Evolutionary conservation across 2,329 filamentous ascomycete species (phyloP).

Genomic region (Leptodontidium sp.): DNA sequence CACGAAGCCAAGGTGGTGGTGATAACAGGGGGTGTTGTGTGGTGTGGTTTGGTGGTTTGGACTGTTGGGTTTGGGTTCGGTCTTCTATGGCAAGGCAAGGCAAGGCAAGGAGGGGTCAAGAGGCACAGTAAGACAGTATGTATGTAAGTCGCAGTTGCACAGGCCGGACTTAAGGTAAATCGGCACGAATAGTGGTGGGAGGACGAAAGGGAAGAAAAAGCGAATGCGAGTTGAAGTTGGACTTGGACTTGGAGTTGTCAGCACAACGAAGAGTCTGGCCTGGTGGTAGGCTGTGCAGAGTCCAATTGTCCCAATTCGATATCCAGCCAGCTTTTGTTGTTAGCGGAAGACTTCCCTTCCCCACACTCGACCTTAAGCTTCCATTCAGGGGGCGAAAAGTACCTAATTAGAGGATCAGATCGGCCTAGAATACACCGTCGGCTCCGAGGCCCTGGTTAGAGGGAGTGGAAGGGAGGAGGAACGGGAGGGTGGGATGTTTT

Average conservation of each 20-base stretch:
- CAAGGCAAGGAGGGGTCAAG: not conserved
- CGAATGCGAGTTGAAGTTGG: too few species aligned
- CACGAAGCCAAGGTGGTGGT: not conserved
- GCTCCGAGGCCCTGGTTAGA: constrained; percentile 9
- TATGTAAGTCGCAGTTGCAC: not conserved
- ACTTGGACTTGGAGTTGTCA: constrained; percentile 11
- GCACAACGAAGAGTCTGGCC: constrained; percentile 22
- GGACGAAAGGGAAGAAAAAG: not conserved
- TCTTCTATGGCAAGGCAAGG: not conserved
- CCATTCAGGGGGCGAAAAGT: too few species aligned
- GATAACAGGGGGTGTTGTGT: too few species aligned
- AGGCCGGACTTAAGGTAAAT: constrained; percentile 12
- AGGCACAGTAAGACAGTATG: not conserved
- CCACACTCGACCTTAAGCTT: constrained; percentile 17
- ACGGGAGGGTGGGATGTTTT: not conserved
- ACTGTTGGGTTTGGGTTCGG: constrained; percentile 1
- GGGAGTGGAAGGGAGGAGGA: not conserved
- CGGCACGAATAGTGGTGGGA: constrained; percentile 1
- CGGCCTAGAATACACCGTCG: constrained; percentile 18
- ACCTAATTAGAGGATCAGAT: too few species aligned
- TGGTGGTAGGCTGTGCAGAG: constrained; percentile 22
- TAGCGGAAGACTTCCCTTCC: constrained; percentile 22
- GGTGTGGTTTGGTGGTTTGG: not conserved
- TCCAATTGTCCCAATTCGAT: not conserved
- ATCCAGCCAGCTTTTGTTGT: not conserved